Evolutionary conservation across 23 red algal genomes (phyloP), one percentile per base, ranked within the genome.

Genomic region (Agarophyton chilense): DNA sequence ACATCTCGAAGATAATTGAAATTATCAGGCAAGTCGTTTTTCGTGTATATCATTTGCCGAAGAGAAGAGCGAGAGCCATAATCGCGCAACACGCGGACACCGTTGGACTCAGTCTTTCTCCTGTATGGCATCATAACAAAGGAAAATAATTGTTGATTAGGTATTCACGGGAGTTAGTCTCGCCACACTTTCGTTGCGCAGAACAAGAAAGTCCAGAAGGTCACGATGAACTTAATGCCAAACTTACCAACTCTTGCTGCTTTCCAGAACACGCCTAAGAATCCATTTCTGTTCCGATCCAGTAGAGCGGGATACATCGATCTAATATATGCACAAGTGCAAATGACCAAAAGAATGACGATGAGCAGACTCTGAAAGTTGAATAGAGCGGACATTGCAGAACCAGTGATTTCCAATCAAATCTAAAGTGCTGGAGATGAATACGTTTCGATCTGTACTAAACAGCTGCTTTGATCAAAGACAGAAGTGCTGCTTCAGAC

Each of bases 311-410:
- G 97, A 52, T 99, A 95, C 71, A 99, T 87, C 26, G 84, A 80
- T 25, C 91, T 88, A 16, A 99, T 91, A 24, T 99, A 99, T 1
- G 97, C 90, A 78, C 97, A 99, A 22, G 93, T 99, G 90, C 97
- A 99, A 29, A 99, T 99, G n/a, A 95, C 61, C 24, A 99, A 89
- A 21, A 99, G 88, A 18, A 99, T 67, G 38, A 99, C 93, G 39
- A 99, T 77, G 47, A 99, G 82, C 61, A 99, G 85, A 54, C 87
- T 89, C 63, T 99, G 90, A 90, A 99, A 99, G 87, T 99, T 96
- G 74, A 99, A 99, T 32, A 99, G 28, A 7, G 97, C 97, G 29
- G 97, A 99, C 97, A 99, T 99, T 11, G 33, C 75, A 65, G 26
- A 32, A 24, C 8, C 12, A 12, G 6, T 65, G 60, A 35, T 65